Evolutionary conservation across 176 grass and related monocot genomes (phyloP), one percentile per base, ranked within the genome.

Genomic region (Eleusine indica): DNA sequence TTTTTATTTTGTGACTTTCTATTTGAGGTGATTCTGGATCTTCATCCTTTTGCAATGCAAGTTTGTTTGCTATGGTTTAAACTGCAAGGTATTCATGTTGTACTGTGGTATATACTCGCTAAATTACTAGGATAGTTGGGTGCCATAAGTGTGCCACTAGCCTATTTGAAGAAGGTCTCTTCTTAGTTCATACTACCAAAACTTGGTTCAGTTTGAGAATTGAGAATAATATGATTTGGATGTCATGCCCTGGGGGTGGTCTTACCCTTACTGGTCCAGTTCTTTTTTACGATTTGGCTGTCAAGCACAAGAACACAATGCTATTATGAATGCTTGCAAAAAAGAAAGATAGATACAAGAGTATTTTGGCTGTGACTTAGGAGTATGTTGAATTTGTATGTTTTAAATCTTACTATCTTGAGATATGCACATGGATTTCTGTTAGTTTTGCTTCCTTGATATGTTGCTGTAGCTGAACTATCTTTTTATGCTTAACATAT

Each of bases 61-160:
- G 28, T 11, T 30, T 60, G 18, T 85, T 78, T 84, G 21, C 1
- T 25, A 51, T 51, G 41, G 41, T 42, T 84, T 54, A 17, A 68
- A 40, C 4, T 47, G 47, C 6, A 49, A 48, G 78, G 1, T 67
- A 54, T 78, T 58, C 39, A 35, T 15, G 44, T 73, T 53, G 4
- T 56, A 52, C 68, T 49, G 16, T 29, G 28, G 76, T 73, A 44
- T 58, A 40, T 6, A 68, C 15, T 73, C 77, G 18, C 14, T 72
- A 66, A 25, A 22, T 25, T 19, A 8, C 18, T 80, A 13, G 14
- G 4, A 17, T 47, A 43, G 18, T 37, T 28, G 51, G 25, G 57
- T 86, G 39, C 19, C 75, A 16, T 29, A 76, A 39, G 17, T 22
- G 1, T 78, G 35, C 51, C 16, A 82, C n/a, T 51, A 42, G 41